Percentiles rank a stretch among this genome's conserved stretches.
Conservation (phyloP, 2,329 filamentous ascomycete genomes). For the Nectriaceae sp. region DNA sequence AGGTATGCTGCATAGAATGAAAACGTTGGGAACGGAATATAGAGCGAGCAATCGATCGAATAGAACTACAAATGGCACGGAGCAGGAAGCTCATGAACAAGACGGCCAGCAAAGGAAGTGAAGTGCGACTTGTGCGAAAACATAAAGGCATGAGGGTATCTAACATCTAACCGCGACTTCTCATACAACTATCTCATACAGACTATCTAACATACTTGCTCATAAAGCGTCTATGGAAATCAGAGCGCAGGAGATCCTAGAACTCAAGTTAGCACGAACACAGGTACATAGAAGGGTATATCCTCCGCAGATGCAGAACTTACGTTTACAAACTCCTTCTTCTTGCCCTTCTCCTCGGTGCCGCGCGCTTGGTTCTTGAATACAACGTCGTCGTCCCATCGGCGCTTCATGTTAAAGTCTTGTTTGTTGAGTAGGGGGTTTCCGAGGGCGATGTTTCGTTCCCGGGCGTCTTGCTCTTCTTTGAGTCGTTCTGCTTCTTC, state of each 20-base stretch:
- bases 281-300: conserved; percentile 3
- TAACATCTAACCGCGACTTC: conserved; percentile 24
- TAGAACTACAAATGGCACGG: background rate
- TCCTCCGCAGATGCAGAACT: conserved; percentile 37
- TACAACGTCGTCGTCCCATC: conserved; percentile 98
- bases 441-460: conserved; percentile 85
- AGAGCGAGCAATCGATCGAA: background rate
- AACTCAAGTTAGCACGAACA: conserved; percentile 25
- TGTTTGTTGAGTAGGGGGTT: conserved; percentile 89
- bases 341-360: conserved; percentile 87
- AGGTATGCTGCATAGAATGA: too few relatives aligned
- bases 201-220: conserved; percentile 61
- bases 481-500: conserved; percentile 76
- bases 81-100: background rate
- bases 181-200: too few relatives aligned
- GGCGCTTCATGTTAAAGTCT: conserved; percentile 86
- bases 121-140: conserved; percentile 5
- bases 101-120: conserved; percentile 3
- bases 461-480: conserved; percentile 78
- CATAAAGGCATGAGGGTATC: conserved; percentile 26
- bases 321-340: conserved; percentile 97
- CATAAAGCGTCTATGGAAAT: conserved; percentile 99
- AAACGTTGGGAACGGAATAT: too few relatives aligned
- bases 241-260: conserved; percentile 83
- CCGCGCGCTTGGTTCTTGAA: conserved; percentile 98